Evolutionary conservation across 371 early-diverging fungal genomes (phyloP).

Genomic region (Syncephalastrum monosporum): DNA sequence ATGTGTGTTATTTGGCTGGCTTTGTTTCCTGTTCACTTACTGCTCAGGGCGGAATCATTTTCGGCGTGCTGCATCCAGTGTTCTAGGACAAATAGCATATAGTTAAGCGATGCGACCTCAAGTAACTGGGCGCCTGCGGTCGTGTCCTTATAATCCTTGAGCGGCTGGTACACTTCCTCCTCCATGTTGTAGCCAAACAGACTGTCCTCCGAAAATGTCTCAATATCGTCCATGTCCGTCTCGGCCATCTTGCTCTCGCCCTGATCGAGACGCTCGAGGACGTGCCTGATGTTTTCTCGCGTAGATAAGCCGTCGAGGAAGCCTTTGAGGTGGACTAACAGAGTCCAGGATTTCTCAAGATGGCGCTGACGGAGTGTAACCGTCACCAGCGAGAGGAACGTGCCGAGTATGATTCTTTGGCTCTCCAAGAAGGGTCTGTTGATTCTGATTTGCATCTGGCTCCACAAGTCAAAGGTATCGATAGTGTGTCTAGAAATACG

Average conservation of each 20-base stretch:
- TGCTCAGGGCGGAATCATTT: conserved; percentile 18
- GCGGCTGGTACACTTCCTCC: conserved; percentile 41
- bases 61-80: conserved; percentile 34
- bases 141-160: conserved; percentile 27
- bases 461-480: conserved; percentile 37
- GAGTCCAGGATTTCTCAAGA: conserved; percentile 44
- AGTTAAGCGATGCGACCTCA: conserved; percentile 41
- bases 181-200: conserved; percentile 47
- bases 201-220: conserved; percentile 47
- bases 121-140: conserved; percentile 36
- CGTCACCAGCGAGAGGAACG: conserved; percentile 46
- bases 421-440: conserved; percentile 13
- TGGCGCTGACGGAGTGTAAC: conserved; percentile 51
- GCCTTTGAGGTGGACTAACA: conserved; percentile 41
- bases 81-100: conserved; percentile 34
- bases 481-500: conserved; percentile 31
- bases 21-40: conserved; percentile 13
- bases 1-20: not conserved
- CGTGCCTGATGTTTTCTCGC: not conserved
- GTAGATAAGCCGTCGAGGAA: conserved; percentile 42
- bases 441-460: conserved; percentile 4
- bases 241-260: conserved; percentile 42
- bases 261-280: conserved; percentile 14
- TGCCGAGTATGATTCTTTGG: conserved; percentile 47
- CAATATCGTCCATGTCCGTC: conserved; percentile 50